Conservation (phyloP, 352 stramenopile species). For the Globisporangium irregulare region DNA sequence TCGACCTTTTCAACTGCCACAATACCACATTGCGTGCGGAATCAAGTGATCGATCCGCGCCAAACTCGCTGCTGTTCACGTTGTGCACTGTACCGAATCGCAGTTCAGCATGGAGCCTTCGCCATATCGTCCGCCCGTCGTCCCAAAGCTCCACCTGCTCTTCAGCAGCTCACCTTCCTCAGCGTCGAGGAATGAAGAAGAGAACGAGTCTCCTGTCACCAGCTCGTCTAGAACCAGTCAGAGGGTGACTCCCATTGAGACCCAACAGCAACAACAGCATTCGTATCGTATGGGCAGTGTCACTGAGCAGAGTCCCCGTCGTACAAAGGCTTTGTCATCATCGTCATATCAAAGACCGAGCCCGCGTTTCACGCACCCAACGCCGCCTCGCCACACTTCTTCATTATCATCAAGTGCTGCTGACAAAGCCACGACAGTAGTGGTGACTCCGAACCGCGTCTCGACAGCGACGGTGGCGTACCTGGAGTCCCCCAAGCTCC, state of each 20-base stretch:
- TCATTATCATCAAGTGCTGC: neutral
- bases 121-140: conserved; percentile 1
- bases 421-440: neutral
- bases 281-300: conserved; percentile 2
- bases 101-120: conserved; percentile 16
- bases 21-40: too few species aligned
- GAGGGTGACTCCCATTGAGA: neutral
- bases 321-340: neutral
- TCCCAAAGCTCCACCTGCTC: conserved; percentile 21
- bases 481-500: conserved; percentile 33
- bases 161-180: neutral
- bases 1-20: neutral
- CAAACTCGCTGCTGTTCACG: neutral
- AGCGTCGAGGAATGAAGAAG: neutral
- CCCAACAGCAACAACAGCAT: neutral
- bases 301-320: neutral
- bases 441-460: conserved; percentile 26
- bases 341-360: neutral
- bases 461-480: conserved; percentile 30
- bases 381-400: conserved; percentile 5
- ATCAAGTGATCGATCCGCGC: too few species aligned
- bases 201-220: neutral
- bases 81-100: neutral
- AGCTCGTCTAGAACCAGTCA: neutral
- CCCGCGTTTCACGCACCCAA: conserved; percentile 3